Evolutionary conservation across 805 yeast species (phyloP).

Genomic region (Ogataea pignaliae): DNA sequence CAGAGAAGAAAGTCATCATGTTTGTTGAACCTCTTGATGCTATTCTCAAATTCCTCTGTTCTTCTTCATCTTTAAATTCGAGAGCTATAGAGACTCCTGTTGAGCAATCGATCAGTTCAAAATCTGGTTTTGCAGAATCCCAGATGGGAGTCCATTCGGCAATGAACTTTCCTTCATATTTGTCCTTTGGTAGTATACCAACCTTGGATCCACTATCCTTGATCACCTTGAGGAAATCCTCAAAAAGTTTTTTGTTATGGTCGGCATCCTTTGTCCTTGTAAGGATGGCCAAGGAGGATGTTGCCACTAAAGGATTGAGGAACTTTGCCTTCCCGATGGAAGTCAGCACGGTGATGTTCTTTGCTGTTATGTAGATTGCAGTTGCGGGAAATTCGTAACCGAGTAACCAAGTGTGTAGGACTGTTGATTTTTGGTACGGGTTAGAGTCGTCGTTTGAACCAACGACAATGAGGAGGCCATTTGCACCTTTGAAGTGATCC

Average conservation of each 20-base stretch:
- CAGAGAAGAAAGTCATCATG: conserved; percentile 76
- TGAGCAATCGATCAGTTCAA: conserved; percentile 49
- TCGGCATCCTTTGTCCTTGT: conserved; percentile 77
- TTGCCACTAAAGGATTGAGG: conserved; percentile 51
- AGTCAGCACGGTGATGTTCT: conserved; percentile 62
- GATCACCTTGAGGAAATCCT: conserved; percentile 47
- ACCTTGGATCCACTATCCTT: conserved; percentile 39
- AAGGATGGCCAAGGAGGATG: conserved; percentile 50
- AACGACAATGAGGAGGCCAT: conserved; percentile 59
- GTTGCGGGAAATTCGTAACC: conserved; percentile 98
- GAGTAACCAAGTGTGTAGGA: conserved; percentile 83
- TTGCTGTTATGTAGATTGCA: conserved; percentile 57
- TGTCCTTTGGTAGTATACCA: conserved; percentile 73
- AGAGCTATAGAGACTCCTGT: conserved; percentile 50
- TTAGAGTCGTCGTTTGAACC: conserved; percentile 87
- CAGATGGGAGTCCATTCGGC: conserved; percentile 65
- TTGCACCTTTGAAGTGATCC: conserved; percentile 37
- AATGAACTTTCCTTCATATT: conserved; percentile 78
- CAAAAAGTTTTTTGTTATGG: conserved; percentile 64
- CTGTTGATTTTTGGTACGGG: conserved; percentile 84
- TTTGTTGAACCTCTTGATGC: conserved; percentile 78
- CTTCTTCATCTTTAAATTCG: conserved; percentile 78
- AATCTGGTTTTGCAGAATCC: conserved; percentile 31
- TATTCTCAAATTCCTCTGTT: conserved; percentile 54
- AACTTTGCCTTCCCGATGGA: conserved; percentile 83